Conservation (phyloP, 1,284 basidiomycete species). For the Chalciporus piperatoides region DNA sequence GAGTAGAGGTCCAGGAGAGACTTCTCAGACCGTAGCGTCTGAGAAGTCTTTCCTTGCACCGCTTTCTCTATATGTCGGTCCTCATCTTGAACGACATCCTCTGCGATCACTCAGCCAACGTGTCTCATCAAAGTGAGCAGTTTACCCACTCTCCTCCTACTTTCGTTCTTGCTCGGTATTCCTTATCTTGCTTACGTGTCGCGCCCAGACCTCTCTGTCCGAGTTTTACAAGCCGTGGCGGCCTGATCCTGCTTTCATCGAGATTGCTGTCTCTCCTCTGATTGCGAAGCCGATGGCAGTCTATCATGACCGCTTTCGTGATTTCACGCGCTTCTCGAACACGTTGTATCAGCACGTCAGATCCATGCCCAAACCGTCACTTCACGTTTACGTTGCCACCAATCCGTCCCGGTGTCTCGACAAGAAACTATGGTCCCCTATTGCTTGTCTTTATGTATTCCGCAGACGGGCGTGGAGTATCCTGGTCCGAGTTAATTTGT, state of each 20-base stretch:
- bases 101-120: slow-evolving; percentile 22
- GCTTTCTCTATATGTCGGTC: slow-evolving; percentile 22
- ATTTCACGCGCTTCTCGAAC: slow-evolving; percentile 36
- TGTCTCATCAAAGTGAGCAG: slow-evolving; percentile 14
- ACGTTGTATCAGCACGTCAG: slow-evolving; percentile 37
- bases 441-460: slow-evolving; percentile 36
- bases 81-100: slow-evolving; percentile 4
- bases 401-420: slow-evolving; percentile 20
- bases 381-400: slow-evolving; percentile 35
- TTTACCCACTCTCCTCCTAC: slow-evolving; percentile 23
- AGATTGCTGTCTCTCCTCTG: slow-evolving; percentile 23
- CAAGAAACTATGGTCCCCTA: slow-evolving; percentile 33
- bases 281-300: slow-evolving; percentile 32
- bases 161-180: slow-evolving; percentile 9
- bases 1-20: slow-evolving; percentile 24
- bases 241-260: slow-evolving; percentile 18
- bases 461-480: slow-evolving; percentile 34
- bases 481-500: slow-evolving; percentile 34
- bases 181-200: slow-evolving; percentile 3
- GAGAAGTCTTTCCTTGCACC: slow-evolving; percentile 26
- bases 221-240: slow-evolving; percentile 17
- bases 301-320: slow-evolving; percentile 33
- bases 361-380: slow-evolving; percentile 31
- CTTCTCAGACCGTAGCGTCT: slow-evolving; percentile 21
- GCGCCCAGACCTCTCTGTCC: slow-evolving; percentile 11